Evolutionary conservation across 495 filamentous ascomycete genomes (phyloP).

Genomic region (Lentithecium fluviatile): DNA sequence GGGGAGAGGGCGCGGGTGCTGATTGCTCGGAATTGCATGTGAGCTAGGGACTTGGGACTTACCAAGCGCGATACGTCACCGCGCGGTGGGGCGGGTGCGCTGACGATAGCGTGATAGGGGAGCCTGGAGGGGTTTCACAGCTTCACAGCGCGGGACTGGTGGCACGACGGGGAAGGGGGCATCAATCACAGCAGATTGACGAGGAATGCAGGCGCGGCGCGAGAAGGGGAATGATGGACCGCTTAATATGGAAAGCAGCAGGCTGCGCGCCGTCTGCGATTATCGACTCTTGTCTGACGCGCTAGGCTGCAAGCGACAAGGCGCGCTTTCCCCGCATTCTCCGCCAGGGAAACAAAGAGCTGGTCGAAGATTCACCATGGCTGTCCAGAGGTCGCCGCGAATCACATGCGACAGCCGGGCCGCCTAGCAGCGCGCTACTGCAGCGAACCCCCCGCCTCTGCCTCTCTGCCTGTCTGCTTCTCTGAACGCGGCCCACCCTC

Average conservation of each 20-base stretch:
- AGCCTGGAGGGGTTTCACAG: conserved; percentile 8
- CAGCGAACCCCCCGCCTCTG: not conserved
- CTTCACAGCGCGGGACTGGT: too few relatives aligned
- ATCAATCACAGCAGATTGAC: not conserved
- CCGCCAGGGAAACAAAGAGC: conserved; percentile 4
- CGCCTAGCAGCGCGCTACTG: not conserved
- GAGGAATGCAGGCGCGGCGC: not conserved
- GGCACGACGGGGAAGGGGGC: conserved; percentile 3
- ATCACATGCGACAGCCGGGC: not conserved
- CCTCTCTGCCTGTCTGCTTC: not conserved
- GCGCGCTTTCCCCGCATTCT: conserved; percentile 29
- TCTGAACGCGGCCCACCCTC: not conserved
- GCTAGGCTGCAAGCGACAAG: conserved; percentile 20
- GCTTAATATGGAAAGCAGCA: conserved; percentile 10
- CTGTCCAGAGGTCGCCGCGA: not conserved
- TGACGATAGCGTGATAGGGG: conserved; percentile 31
- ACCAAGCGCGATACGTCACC: conserved; percentile 20
- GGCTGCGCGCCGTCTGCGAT: not conserved
- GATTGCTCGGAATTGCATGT: not conserved
- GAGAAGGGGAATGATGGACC: conserved; percentile 3
- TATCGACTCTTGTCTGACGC: not conserved
- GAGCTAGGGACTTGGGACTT: not conserved
- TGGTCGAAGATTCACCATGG: too few relatives aligned
- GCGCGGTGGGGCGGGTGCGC: conserved; percentile 2
- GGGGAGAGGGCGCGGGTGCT: not conserved